Evolutionary conservation across 2,329 filamentous ascomycete species (phyloP).

Genomic region (Bipolaris oryzae): DNA sequence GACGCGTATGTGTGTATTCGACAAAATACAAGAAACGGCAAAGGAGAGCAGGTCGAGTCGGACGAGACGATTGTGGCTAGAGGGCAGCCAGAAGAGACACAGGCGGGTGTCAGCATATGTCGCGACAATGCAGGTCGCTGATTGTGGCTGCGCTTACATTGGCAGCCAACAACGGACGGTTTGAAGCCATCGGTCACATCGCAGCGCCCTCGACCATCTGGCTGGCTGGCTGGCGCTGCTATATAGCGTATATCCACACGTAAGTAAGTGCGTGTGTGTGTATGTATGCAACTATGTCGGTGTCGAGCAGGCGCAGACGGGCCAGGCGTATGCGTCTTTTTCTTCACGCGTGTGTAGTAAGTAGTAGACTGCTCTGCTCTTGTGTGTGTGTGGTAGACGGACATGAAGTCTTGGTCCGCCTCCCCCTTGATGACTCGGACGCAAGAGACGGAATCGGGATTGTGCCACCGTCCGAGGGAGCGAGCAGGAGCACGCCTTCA

Average conservation of each 20-base stretch:
- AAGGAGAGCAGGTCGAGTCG: not conserved
- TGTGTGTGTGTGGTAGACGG: too few species aligned
- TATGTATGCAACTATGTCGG: not conserved
- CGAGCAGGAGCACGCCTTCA: not conserved
- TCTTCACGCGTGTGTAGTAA: not conserved
- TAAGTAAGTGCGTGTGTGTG: not conserved
- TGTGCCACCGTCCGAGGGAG: slow-evolving; percentile 20
- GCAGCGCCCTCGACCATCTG: too few species aligned
- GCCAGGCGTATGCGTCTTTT: not conserved
- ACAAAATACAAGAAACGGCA: not conserved
- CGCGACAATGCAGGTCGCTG: slow-evolving; percentile 21
- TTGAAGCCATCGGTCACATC: not conserved
- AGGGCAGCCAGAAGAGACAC: slow-evolving; percentile 13
- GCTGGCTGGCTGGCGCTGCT: too few species aligned
- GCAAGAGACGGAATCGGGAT: not conserved
- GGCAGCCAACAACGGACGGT: not conserved
- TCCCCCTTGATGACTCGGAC: slow-evolving; percentile 5
- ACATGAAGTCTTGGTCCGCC: too few species aligned
- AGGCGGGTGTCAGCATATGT: slow-evolving; percentile 25
- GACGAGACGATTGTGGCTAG: slow-evolving; percentile 11
- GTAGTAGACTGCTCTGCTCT: too few species aligned
- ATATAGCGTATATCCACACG: too few species aligned
- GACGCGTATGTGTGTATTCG: not conserved
- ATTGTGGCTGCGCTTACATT: slow-evolving; percentile 14
- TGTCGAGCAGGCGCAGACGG: not conserved